These are phyloP conservation scores for Cicer cuneatum DNA, from an alignment of 306 rosid species.

Conservation along the genomic window DNA sequence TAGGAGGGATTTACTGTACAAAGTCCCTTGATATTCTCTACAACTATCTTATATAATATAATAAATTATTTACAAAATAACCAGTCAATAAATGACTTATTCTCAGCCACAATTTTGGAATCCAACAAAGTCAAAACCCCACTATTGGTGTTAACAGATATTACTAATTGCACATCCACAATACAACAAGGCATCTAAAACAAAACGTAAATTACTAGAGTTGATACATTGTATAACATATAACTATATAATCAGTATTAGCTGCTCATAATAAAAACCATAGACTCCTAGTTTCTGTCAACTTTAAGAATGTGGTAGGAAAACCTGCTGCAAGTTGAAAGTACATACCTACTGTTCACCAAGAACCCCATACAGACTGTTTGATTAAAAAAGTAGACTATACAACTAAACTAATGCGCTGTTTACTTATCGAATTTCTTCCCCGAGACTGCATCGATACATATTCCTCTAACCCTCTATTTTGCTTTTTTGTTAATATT, in stretches of 20 bases:
- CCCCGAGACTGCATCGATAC: slow-evolving; percentile 18
- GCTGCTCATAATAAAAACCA: neutral
- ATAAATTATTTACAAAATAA: no score
- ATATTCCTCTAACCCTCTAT: slow-evolving; percentile 8
- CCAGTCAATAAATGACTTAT: no score
- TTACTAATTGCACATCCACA: neutral
- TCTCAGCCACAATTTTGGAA: no score
- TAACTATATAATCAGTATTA: neutral
- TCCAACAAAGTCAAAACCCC: neutral
- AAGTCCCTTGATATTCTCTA: no score
- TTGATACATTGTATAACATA: neutral
- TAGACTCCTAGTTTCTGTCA: slow-evolving; percentile 4
- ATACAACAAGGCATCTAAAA: neutral
- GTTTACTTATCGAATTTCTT: neutral
- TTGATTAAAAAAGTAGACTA: neutral
- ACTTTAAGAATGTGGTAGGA: neutral
- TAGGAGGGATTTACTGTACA: no score
- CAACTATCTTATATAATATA: no score
- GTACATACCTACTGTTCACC: neutral
- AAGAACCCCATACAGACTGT: slow-evolving; percentile 19
- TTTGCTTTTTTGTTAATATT: neutral
- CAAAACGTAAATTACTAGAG: neutral
- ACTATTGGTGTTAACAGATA: neutral
- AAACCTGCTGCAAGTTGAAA: neutral
- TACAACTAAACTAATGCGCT: neutral